Percentiles rank a stretch among this genome's conserved stretches.
These are phyloP conservation scores for Benincasa hispida DNA, from an alignment of 306 rosid species.

Conservation along the genomic window DNA sequence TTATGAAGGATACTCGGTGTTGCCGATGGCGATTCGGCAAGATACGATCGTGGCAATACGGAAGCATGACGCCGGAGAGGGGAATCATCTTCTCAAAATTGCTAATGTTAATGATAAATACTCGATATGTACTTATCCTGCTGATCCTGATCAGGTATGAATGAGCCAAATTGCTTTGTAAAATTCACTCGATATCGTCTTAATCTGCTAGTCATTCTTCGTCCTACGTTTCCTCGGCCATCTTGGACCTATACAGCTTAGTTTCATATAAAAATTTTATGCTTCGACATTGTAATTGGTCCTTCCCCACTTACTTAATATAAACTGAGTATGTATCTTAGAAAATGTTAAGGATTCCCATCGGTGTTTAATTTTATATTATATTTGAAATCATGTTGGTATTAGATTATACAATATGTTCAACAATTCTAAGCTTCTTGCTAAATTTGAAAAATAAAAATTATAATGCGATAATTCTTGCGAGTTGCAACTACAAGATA, in stretches of 20 bases:
- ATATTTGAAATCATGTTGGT: neutral
- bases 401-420: neutral
- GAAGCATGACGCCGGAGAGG: conserved; percentile 25
- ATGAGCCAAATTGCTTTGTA: neutral
- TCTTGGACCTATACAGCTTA: neutral
- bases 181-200: neutral
- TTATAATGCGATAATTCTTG: neutral
- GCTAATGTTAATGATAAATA: conserved; percentile 70
- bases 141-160: conserved; percentile 72
- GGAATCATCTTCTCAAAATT: conserved; percentile 42
- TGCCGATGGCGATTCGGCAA: conserved; percentile 98
- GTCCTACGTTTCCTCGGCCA: neutral
- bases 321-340: neutral
- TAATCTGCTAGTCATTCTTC: neutral
- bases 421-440: neutral
- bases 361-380: neutral
- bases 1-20: conserved; percentile 88
- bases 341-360: neutral
- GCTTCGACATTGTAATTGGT: neutral
- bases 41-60: conserved; percentile 80
- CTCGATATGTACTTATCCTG: conserved; percentile 64
- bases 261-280: neutral
- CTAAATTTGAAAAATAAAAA: neutral
- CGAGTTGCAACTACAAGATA: neutral
- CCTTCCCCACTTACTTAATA: neutral